Evolutionary conservation across 768 basidiomycete species (phyloP).

Genomic region (Dioszegia aurantiaca): DNA sequence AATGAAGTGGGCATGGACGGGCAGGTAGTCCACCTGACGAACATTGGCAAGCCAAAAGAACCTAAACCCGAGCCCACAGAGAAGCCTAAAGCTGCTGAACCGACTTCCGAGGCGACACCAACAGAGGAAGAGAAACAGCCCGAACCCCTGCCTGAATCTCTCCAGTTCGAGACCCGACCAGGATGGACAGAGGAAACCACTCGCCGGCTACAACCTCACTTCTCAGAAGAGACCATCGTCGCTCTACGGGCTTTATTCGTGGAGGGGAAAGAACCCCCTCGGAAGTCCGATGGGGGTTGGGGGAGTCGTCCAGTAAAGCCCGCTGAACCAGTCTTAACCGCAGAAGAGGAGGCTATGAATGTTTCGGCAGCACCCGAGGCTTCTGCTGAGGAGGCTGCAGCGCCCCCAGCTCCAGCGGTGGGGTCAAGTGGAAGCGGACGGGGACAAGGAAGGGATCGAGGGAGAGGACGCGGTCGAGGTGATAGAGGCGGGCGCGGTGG

Average conservation of each 20-base stretch:
- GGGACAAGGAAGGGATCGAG: conserved; percentile 48
- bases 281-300: conserved; percentile 74
- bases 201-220: conserved; percentile 61
- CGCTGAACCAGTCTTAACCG: conserved; percentile 15
- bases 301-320: conserved; percentile 37
- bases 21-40: conserved; percentile 75
- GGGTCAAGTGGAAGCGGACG: conserved; percentile 9
- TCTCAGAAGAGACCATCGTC: conserved; percentile 62
- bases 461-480: conserved; percentile 40
- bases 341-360: conserved; percentile 39
- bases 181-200: conserved; percentile 35
- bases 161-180: conserved; percentile 30
- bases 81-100: conserved; percentile 57
- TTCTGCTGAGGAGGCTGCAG: not conserved
- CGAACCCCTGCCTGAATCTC: conserved; percentile 34
- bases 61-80: conserved; percentile 41
- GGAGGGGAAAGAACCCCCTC: conserved; percentile 76
- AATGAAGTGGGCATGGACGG: conserved; percentile 81
- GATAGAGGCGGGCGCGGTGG: conserved; percentile 35
- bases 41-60: conserved; percentile 67
- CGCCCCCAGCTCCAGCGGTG: conserved; percentile 3
- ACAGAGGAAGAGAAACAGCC: conserved; percentile 10
- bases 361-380: conserved; percentile 2
- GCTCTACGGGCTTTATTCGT: conserved; percentile 71
- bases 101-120: conserved; percentile 56